Evolutionary conservation across 306 rosid species (phyloP).

Genomic region (Quillaja saponaria): DNA sequence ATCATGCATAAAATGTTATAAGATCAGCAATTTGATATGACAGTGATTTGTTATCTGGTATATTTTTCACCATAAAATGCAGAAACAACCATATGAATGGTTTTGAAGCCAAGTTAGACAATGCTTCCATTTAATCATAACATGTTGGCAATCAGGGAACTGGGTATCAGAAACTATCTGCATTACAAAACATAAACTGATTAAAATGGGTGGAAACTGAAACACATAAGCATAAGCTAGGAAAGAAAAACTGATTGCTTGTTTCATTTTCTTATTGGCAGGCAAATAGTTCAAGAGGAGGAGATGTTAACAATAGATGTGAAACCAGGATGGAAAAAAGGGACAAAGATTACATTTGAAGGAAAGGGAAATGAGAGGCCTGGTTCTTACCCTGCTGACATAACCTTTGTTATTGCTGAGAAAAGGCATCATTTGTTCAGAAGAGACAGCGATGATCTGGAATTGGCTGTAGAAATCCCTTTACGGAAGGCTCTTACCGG

Average conservation of each 20-base stretch:
- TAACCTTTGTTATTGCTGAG: constrained; percentile 52
- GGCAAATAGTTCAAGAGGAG: constrained; percentile 56
- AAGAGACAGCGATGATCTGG: constrained; percentile 83
- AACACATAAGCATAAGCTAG: background rate
- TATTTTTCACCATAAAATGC: too few species aligned
- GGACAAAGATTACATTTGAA: constrained; percentile 79
- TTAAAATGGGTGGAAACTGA: too few species aligned
- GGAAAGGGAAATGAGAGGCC: constrained; percentile 66
- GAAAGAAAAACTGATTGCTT: background rate
- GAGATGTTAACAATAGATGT: constrained; percentile 64
- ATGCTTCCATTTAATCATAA: too few species aligned
- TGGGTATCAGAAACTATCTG: too few species aligned
- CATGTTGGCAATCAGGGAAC: too few species aligned
- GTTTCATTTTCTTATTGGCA: constrained; percentile 29
- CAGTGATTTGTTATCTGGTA: background rate
- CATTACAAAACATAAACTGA: too few species aligned
- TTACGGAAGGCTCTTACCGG: constrained; percentile 72
- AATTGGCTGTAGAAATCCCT: constrained; percentile 54
- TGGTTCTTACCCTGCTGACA: constrained; percentile 50
- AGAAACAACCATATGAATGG: too few species aligned
- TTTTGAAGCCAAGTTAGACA: too few species aligned
- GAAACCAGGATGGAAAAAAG: constrained; percentile 85
- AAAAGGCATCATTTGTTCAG: constrained; percentile 55
- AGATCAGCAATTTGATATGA: background rate
- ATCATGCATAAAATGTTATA: too few species aligned